Evolutionary conservation across 2,329 filamentous ascomycete species (phyloP), one percentile per base, ranked within the genome.

Genomic region (Talaromyces marneffei): DNA sequence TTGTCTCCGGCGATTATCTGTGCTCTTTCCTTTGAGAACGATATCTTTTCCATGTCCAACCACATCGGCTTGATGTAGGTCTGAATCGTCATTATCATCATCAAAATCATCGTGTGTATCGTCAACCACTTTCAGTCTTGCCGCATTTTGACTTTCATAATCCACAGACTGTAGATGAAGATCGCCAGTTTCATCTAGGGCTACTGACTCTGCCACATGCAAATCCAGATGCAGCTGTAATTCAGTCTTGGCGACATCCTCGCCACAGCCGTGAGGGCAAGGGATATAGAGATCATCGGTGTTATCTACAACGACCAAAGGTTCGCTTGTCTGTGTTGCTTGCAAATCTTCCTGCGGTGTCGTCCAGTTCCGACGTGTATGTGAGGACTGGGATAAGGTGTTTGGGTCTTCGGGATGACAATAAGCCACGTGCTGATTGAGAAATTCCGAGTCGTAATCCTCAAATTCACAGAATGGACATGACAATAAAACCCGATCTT

Each of bases 261-360:
- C 86, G 33, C 82, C 83, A 68, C 87, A 90, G 23, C 79, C 81
- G 16, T 83, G 79, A 35, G 83, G 80, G 66, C 85, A 87, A 44
- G 81, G 76, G 23, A 79, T 75, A 67, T 85, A 85, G 56, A 68
- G 66, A 10, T 66, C 33, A 14, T 55, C 61, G 12, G 60, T 53
- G n/a, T 65, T 55, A 4, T 68, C 66, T 6, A 9, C 14, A 50
- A 27, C 25, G 27, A 31, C 20, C 6, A 23, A 14, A 25, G 46
- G 4, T 8, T 53, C 44, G 10, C n/a, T 40, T 42, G 25, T 5
- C 8, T 48, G 44, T 23, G 57, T 33, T 10, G 12, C 33, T 16
- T 39, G 29, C 12, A 39, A 9, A 31, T 60, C 23, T 35, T n/a
- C 46, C 8, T 14, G 33, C 6, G 48, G 7, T 9, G 12, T 14